These are phyloP conservation scores for Coniochaeta sp. DNA, from an alignment of 2,329 filamentous ascomycete genomes.

Conservation along the genomic window DNA sequence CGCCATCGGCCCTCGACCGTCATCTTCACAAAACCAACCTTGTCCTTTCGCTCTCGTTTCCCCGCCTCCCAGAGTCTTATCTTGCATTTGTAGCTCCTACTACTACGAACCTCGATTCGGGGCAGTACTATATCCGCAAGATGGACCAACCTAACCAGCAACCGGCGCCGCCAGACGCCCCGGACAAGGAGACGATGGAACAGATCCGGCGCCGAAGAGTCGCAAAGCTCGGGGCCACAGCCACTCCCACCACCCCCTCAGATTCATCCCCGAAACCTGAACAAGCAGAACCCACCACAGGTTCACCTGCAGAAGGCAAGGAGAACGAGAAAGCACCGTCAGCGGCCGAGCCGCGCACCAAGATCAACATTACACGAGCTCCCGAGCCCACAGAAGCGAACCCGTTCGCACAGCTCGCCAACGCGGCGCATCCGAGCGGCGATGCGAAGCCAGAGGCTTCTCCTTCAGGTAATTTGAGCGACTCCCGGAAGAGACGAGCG, in stretches of 20 bases:
- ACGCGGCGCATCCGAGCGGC: conserved; percentile 8
- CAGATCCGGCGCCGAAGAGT: conserved; percentile 45
- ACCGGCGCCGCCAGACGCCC: conserved; percentile 38
- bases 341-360: conserved; percentile 14
- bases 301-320: conserved; percentile 6
- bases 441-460: conserved; percentile 3
- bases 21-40: background rate
- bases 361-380: conserved; percentile 29
- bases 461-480: conserved; percentile 34
- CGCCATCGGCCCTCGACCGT: background rate
- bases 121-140: conserved; percentile 10
- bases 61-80: background rate
- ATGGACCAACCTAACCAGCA: conserved; percentile 41
- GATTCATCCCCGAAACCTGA: conserved; percentile 6
- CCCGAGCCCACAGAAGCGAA: conserved; percentile 18
- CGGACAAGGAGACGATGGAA: conserved; percentile 53
- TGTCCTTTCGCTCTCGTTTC: background rate
- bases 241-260: conserved; percentile 15
- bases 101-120: too few relatives aligned
- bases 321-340: conserved; percentile 2
- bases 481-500: conserved; percentile 37
- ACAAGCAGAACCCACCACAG: conserved; percentile 5
- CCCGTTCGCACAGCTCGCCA: conserved; percentile 11
- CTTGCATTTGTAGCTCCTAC: background rate
- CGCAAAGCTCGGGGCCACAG: conserved; percentile 39